These are phyloP conservation scores for Hericium alpestre DNA, from an alignment of 768 basidiomycete genomes.

Conservation along the genomic window DNA sequence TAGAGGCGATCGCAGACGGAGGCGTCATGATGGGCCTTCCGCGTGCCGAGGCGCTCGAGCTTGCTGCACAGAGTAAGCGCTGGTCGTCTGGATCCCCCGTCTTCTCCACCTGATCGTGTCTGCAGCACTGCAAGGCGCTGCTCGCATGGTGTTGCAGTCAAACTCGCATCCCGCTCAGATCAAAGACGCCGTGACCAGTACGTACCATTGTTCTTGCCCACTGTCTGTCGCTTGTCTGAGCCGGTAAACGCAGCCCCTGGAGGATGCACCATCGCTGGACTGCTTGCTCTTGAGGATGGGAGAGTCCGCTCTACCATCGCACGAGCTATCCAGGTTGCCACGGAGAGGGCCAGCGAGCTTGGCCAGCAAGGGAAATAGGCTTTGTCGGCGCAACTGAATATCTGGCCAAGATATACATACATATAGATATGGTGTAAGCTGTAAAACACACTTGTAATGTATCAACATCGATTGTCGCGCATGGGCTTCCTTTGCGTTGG, in stretches of 20 bases:
- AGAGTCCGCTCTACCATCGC: conserved; percentile 90
- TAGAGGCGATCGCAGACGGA: conserved; percentile 98
- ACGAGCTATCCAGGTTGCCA: conserved; percentile 87
- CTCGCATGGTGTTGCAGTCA: conserved; percentile 84
- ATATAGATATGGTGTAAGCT: neutral
- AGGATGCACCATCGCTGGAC: conserved; percentile 96
- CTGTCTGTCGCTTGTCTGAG: neutral
- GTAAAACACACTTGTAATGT: neutral
- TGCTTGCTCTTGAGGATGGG: conserved; percentile 90
- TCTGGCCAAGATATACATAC: neutral
- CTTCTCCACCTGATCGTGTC: neutral
- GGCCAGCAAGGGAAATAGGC: conserved; percentile 59
- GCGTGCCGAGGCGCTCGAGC: conserved; percentile 82
- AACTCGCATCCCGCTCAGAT: conserved; percentile 92
- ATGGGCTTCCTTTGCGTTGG: no score
- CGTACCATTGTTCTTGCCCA: conserved; percentile 19
- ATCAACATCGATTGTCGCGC: no score
- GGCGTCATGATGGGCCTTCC: conserved; percentile 99
- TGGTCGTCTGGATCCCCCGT: neutral
- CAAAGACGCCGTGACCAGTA: conserved; percentile 95
- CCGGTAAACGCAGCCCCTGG: conserved; percentile 62
- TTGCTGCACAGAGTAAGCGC: conserved; percentile 85
- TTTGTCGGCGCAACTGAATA: neutral
- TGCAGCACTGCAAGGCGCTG: conserved; percentile 88
- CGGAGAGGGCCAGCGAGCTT: conserved; percentile 77